These are phyloP conservation scores for Zymoseptoria tritici DNA, from an alignment of 2,329 filamentous ascomycete species.

Conservation along the genomic window DNA sequence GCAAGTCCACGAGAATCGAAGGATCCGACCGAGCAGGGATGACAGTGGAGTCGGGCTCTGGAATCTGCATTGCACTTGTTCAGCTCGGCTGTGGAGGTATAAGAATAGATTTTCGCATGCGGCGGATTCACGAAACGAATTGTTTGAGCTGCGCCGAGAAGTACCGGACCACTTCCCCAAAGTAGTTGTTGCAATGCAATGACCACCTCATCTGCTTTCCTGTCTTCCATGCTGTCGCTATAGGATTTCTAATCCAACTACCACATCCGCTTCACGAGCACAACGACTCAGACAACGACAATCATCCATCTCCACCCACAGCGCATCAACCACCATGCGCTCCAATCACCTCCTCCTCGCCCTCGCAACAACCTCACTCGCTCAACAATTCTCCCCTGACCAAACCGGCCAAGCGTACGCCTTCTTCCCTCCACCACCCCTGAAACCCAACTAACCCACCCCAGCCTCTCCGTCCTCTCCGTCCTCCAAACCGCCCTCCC, in stretches of 20 bases:
- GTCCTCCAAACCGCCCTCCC: constrained; percentile 42
- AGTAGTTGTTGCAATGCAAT: neutral
- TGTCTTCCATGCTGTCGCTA: neutral
- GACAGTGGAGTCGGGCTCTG: neutral
- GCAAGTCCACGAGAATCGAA: neutral
- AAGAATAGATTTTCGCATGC: neutral
- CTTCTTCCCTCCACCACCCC: neutral
- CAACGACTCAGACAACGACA: no score
- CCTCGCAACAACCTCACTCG: neutral
- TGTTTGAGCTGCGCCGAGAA: no score
- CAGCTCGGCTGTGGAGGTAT: neutral
- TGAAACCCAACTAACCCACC: neutral
- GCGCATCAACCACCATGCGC: neutral
- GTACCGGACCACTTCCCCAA: neutral
- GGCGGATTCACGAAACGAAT: neutral
- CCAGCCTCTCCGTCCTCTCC: constrained; percentile 33
- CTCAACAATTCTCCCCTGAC: neutral
- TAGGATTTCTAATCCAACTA: no score
- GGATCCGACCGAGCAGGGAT: neutral
- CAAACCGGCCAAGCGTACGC: neutral
- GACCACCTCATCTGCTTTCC: neutral
- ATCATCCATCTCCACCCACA: no score
- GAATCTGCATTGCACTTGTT: neutral
- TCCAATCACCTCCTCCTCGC: neutral
- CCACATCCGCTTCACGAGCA: no score